Evolutionary conservation across 805 yeast genomes (phyloP), one percentile per base, ranked within the genome.

Genomic region (Metschnikowia peoriensis): DNA sequence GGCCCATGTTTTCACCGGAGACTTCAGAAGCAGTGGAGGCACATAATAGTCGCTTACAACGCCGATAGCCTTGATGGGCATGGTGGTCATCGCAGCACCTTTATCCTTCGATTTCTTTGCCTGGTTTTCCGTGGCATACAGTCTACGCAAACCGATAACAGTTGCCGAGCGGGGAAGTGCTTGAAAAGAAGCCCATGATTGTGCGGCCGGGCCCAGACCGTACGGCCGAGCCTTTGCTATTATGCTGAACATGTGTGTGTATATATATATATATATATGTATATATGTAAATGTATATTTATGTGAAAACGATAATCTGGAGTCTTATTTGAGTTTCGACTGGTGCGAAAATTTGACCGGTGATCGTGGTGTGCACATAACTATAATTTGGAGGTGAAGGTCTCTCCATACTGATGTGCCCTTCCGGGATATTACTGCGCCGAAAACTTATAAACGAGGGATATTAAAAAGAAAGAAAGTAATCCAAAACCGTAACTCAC

Each of bases 21-120:
- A 22, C 47, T 51, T 35, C 54, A 53, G 38, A 51, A 71, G 59
- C 47, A 59, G 64, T 9, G 79, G 79, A 12, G 79, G 78, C 28
- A 74, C 60, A 57, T 75, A 75, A 60, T 71, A 74, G 57, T 74
- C 77, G 14, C 77, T 73, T 62, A 75, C 64, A 10, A 72, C 76
- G 4, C 76, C 75, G 39, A 75, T 66, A 49, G 63, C 64, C 51
- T 70, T 68, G 47, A 74, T 56, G 35, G 79, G 78, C 43, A 57
- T 65, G 53, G 69, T 70, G 14, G 73, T 59, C 44, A 74, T 67
- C 55, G 73, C 74, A 2, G 69, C 66, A 7, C 57, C 47, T 15
- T 46, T 47, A 17, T 57, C 47, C 32, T 37, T 37, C 4, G 37
- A 14, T 41, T 44, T 44, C 7, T 44, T 39, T 10, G 52, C 50